Evolutionary conservation across 2,329 filamentous ascomycete species (phyloP), one percentile per base, ranked within the genome.

Genomic region (Beauveria scarabaeidicola): DNA sequence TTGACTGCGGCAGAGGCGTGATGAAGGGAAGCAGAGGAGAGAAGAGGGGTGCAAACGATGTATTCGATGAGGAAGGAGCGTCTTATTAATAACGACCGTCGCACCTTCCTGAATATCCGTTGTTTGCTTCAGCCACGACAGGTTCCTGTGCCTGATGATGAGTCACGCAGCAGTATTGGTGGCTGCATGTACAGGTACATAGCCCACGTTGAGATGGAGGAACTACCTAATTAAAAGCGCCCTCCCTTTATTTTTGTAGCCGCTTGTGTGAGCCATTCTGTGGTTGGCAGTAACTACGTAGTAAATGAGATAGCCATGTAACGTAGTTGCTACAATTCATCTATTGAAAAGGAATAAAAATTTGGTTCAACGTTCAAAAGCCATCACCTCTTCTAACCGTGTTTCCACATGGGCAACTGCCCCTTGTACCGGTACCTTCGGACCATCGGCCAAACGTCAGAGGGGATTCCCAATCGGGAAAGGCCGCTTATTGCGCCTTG

Each of bases 381-480:
- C 23, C 29, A 13, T 32, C 32, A 6, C 13, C 32, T 36, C 32
- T 13, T 36, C 15, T 36, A 27, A 15, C 32, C 13, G 5, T 15
- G 32, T 36, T 36, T 36, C 32, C 32, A 15, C 32, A 15, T 15
- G 5, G 11, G 11, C 32, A 6, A 11, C 9, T 8, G 1, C n/a
- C 48, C 13, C 1, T 19, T 40, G 59, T 57, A 57, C 46, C 40
- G 46, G 52, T 57, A 60, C 59, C 23, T 52, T 52, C 59, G 59
- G 59, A 29, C 19, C 52, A 44, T 60, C 59, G 59, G 52, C 46
- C 58, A 51, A 51, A 60, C 52, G 46, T 52, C 52, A 56, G 38
- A 56, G 47, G 13, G 19, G 11, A 5, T n/a, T 4, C 57, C 57
- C 29, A 47, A 47, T 59, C 48, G n/a, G 57, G 50, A 40, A 47